Evolutionary conservation across 2,329 filamentous ascomycete species (phyloP), one percentile per base, ranked within the genome.

Genomic region (Botryosphaeria agaves): DNA sequence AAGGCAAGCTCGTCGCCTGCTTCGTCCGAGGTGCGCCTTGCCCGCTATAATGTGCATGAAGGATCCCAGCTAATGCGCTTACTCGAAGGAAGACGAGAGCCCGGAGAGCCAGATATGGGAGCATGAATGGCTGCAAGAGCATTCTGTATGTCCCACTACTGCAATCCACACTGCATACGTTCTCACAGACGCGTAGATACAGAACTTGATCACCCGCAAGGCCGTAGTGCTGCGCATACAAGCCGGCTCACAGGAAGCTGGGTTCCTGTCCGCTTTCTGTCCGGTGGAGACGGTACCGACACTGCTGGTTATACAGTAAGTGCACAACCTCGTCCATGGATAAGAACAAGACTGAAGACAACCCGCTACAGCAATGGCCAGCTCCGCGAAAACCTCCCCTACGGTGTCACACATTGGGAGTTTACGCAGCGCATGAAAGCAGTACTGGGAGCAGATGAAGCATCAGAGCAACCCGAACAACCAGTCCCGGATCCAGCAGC

Each of bases 241-340:
- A 19, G 72, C 75, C 12, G 80, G 76, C 14, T 84, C 79, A 2
- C 69, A 78, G 39, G 84, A 93, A 57, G 83, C 83, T 7, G 73
- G 69, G 5, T 91, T 83, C 44, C 62, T 95, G 9, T 69, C 75
- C 7, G 80, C 81, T 27, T 80, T 93, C 44, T 91, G 82, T 43
- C 80, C 82, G 0, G 59, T 93, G n/a, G 67, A 71, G 1, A 72
- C 72, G 40, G 72, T 72, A n/a, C 85, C 87, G 0, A 78, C 78
- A 2, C 55, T 93, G 6, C 66, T 93, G 11, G 61, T 91, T 14
- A 85, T 93, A 41, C 72, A 75, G 69, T 76, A 57, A 31, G 64
- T 46, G 6, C 11, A n/a, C n/a, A n/a, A n/a, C n/a, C n/a, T 20
- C 9, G 27, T 18, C 14, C 12, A 35, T 26, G 25, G 35, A 11